Evolutionary conservation across 2,329 filamentous ascomycete species (phyloP).

Genomic region (Celoporthe dispersa): DNA sequence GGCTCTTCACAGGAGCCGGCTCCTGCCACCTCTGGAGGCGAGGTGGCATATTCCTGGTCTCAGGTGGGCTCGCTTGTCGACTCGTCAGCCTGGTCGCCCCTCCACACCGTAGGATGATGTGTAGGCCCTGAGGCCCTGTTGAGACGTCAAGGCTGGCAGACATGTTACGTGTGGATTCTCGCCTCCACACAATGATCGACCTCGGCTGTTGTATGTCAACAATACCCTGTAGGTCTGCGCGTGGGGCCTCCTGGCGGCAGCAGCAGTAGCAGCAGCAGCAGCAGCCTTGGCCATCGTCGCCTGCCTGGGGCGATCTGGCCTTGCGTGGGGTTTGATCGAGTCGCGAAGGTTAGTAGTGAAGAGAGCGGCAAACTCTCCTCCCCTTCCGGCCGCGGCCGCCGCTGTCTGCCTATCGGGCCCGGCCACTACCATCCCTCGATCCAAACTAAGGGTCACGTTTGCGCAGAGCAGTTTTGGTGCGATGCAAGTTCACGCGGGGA

Average conservation of each 20-base stretch:
- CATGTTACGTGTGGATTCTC: slow-evolving; percentile 17
- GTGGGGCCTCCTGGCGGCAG: not conserved
- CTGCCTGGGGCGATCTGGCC: not conserved
- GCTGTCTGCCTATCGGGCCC: not conserved
- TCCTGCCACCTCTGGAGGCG: not conserved
- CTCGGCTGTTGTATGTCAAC: slow-evolving; percentile 5
- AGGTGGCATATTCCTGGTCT: slow-evolving; percentile 2
- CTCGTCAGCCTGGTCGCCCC: slow-evolving; percentile 3
- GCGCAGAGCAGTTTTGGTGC: not conserved
- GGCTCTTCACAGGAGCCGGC: not conserved
- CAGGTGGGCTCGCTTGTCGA: not conserved
- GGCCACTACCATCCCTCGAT: not conserved
- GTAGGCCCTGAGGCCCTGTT: not conserved
- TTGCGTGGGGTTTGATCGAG: not conserved
- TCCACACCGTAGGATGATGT: not conserved
- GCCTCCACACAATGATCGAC: slow-evolving; percentile 14
- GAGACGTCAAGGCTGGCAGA: slow-evolving; percentile 13
- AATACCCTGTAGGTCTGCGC: slow-evolving; percentile 1
- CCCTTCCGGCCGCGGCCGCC: not conserved
- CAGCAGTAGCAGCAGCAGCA: not conserved
- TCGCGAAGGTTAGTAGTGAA: not conserved
- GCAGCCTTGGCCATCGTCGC: not conserved
- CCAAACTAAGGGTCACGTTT: not conserved
- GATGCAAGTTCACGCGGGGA: not conserved
- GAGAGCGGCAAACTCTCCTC: not conserved